Percentiles rank a stretch among this genome's conserved stretches.
Evolutionary conservation across 139 green algal species (phyloP).

Genomic region (Chlorella sp.): DNA sequence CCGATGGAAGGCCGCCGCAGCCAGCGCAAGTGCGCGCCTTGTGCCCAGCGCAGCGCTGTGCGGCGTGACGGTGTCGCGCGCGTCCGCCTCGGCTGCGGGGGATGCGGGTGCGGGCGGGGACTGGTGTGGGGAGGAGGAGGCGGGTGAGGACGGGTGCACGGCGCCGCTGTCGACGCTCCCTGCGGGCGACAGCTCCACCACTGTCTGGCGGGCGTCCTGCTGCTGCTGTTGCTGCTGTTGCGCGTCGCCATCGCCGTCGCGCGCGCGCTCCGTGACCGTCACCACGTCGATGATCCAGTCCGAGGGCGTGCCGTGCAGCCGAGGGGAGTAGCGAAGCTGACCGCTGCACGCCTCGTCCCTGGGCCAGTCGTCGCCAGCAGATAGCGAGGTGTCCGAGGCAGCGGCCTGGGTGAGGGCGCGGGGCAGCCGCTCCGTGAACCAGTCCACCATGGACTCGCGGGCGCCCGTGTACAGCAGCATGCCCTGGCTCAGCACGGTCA

Average conservation of each 20-base stretch:
- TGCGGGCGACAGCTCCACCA: too few species aligned
- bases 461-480: constrained; percentile 29
- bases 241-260: too few species aligned
- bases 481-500: constrained; percentile 64
- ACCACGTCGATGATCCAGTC: constrained; percentile 69
- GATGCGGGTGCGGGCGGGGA: too few species aligned
- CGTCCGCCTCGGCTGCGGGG: too few species aligned
- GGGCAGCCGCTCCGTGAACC: constrained; percentile 22
- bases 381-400: too few species aligned
- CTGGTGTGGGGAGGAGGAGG: background rate
- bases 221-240: too few species aligned
- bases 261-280: too few species aligned
- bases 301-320: constrained; percentile 22
- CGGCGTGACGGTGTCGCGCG: too few species aligned
- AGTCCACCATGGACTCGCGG: constrained; percentile 28
- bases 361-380: background rate
- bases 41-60: too few species aligned
- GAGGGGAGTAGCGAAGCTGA: background rate
- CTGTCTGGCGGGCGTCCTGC: too few species aligned
- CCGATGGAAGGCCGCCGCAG: too few species aligned
- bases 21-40: too few species aligned
- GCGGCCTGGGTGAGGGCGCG: constrained; percentile 1
- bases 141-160: constrained; percentile 1
- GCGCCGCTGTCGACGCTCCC: constrained; percentile 4
- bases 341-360: constrained; percentile 1